A percentile compares a stretch with the other conserved stretches of the same genome.
Evolutionary conservation across 31 red algal genomes (phyloP).

Genomic region (Asparagopsis taxiformis): DNA sequence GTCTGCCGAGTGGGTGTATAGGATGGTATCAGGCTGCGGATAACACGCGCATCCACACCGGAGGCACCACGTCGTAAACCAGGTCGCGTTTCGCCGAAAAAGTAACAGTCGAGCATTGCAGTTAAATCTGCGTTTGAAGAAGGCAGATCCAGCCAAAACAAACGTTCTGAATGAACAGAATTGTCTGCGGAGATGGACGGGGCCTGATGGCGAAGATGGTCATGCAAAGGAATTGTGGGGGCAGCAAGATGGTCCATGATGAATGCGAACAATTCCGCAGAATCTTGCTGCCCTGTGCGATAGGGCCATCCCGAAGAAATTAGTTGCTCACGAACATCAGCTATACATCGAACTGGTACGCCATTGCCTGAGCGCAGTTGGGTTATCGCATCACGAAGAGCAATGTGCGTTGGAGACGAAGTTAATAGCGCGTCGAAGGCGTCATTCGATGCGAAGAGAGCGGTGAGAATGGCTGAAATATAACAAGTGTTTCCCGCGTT

Average conservation of each 20-base stretch:
- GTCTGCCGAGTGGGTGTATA: slow-evolving; percentile 58
- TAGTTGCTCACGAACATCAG: slow-evolving; percentile 17
- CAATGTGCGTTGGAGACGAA: no score
- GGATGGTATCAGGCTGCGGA: slow-evolving; percentile 40
- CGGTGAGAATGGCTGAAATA: slow-evolving; percentile 18
- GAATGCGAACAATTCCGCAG: slow-evolving; percentile 55
- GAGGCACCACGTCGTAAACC: slow-evolving; percentile 18
- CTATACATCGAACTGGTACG: not conserved
- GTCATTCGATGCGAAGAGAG: slow-evolving; percentile 45
- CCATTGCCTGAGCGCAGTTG: slow-evolving; percentile 6
- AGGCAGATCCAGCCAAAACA: slow-evolving; percentile 47
- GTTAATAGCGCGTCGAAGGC: slow-evolving; percentile 58
- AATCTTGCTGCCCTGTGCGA: slow-evolving; percentile 48
- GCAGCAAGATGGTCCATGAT: slow-evolving; percentile 51
- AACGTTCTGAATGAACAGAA: no score
- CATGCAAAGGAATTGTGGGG: slow-evolving; percentile 42
- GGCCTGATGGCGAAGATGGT: slow-evolving; percentile 29
- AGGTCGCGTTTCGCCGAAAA: slow-evolving; percentile 18
- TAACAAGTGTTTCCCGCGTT: slow-evolving; percentile 69
- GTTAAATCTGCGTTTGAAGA: not conserved
- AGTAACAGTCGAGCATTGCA: slow-evolving; percentile 37
- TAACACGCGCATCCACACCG: slow-evolving; percentile 34
- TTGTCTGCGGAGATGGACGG: no score
- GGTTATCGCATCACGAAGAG: no score
- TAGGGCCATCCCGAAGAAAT: slow-evolving; percentile 15